phyloP scores from a whole-genome alignment of 805 yeast species.

The Ogataea parapolymorpha region DNA sequence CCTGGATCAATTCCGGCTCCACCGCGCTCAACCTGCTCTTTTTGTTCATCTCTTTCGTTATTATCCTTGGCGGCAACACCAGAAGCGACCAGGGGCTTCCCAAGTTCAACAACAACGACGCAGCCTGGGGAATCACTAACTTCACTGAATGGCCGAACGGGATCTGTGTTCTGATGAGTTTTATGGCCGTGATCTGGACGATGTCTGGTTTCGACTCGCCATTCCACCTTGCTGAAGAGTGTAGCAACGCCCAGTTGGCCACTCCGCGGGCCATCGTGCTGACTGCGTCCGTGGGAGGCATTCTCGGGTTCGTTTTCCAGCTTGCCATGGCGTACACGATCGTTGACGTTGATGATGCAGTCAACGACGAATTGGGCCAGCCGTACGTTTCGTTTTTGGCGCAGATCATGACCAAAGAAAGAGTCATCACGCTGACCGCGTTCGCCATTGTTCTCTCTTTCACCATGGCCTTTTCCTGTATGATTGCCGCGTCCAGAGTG shows the following conservation, averaged over 20 bases:
- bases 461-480: slow-evolving; percentile 50
- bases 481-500: slow-evolving; percentile 63
- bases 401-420: slow-evolving; percentile 42
- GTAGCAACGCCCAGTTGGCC: slow-evolving; percentile 57
- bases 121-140: slow-evolving; percentile 53
- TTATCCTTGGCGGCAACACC: slow-evolving; percentile 48
- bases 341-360: slow-evolving; percentile 44
- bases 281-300: slow-evolving; percentile 53
- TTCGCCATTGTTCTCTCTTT: slow-evolving; percentile 41
- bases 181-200: slow-evolving; percentile 60
- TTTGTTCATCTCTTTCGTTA: slow-evolving; percentile 47
- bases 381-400: slow-evolving; percentile 54
- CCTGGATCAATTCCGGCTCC: slow-evolving; percentile 50
- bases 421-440: slow-evolving; percentile 41
- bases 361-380: slow-evolving; percentile 51
- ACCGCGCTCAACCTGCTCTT: slow-evolving; percentile 46
- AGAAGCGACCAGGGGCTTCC: slow-evolving; percentile 36
- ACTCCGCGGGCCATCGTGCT: slow-evolving; percentile 65
- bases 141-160: slow-evolving; percentile 62
- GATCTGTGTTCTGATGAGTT: slow-evolving; percentile 51
- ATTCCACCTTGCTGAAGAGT: slow-evolving; percentile 68
- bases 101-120: slow-evolving; percentile 44
- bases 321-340: slow-evolving; percentile 59
- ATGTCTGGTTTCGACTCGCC: slow-evolving; percentile 76
- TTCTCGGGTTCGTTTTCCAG: slow-evolving; percentile 54